phyloP scores from a whole-genome alignment of 495 filamentous ascomycete genomes.

The Penicillium coprophilum region DNA sequence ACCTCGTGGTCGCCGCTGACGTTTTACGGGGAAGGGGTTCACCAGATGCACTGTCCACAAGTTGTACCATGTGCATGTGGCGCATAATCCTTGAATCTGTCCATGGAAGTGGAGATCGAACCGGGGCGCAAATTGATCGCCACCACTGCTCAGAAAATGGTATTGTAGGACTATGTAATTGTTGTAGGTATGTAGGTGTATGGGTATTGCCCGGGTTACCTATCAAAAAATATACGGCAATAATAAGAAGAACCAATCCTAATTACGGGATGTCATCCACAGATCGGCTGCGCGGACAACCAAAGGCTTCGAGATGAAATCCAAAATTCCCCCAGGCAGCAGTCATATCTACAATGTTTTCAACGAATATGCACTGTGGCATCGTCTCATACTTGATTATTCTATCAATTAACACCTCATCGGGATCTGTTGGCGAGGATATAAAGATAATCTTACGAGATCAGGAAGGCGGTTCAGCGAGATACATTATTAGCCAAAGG shows the following conservation, averaged over 20 bases:
- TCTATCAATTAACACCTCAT: neutral
- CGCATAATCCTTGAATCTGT: neutral
- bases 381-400: neutral
- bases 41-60: neutral
- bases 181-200: too few species aligned
- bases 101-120: neutral
- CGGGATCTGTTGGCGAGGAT: neutral
- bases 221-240: neutral
- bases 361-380: constrained; percentile 1
- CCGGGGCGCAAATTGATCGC: neutral
- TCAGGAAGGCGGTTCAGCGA: neutral
- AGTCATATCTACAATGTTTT: neutral
- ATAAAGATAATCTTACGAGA: constrained; percentile 1
- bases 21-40: neutral
- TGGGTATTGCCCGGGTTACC: neutral
- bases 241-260: neutral
- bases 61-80: neutral
- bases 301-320: neutral
- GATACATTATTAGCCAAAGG: neutral
- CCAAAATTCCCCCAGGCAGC: too few species aligned
- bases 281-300: neutral
- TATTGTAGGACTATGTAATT: neutral
- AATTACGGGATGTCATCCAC: neutral
- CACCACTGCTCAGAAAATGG: neutral
- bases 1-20: constrained; percentile 9